A percentile compares a stretch with the other conserved stretches of the same genome.
Conservation (phyloP, 306 rosid genomes). For the Oemleria cerasiformis region DNA sequence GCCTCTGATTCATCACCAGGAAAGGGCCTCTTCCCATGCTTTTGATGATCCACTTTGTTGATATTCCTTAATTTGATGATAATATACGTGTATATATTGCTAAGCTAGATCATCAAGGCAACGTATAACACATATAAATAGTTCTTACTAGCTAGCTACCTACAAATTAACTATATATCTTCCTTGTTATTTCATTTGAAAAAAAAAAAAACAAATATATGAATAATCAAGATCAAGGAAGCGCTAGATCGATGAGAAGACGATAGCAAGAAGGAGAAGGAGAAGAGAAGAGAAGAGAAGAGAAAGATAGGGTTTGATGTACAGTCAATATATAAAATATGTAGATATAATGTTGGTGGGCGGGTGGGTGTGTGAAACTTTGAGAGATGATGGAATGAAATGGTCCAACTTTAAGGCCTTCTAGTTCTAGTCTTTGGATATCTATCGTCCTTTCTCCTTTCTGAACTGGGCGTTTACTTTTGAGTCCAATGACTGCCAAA, state of each 20-base stretch:
- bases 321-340: background rate
- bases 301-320: conserved; percentile 5
- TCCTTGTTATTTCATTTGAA: background rate
- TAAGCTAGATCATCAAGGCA: conserved; percentile 1
- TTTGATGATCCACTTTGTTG: conserved; percentile 39
- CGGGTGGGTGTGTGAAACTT: background rate
- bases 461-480: background rate
- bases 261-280: background rate
- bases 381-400: background rate
- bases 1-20: conserved; percentile 44
- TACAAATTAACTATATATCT: background rate
- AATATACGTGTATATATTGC: background rate
- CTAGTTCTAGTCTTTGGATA: too few relatives aligned
- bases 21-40: conserved; percentile 42
- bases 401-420: conserved; percentile 9
- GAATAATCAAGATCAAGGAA: background rate
- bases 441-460: background rate
- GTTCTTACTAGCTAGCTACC: background rate
- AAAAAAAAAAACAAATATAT: background rate
- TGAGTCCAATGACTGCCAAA: background rate
- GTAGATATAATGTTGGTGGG: background rate
- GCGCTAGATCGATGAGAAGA: too few relatives aligned
- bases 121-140: background rate
- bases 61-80: background rate
- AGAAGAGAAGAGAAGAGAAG: background rate